Percentiles rank a stretch among this genome's conserved stretches.
Evolutionary conservation across 805 yeast genomes (phyloP).

Genomic region (Candida nanaspora): DNA sequence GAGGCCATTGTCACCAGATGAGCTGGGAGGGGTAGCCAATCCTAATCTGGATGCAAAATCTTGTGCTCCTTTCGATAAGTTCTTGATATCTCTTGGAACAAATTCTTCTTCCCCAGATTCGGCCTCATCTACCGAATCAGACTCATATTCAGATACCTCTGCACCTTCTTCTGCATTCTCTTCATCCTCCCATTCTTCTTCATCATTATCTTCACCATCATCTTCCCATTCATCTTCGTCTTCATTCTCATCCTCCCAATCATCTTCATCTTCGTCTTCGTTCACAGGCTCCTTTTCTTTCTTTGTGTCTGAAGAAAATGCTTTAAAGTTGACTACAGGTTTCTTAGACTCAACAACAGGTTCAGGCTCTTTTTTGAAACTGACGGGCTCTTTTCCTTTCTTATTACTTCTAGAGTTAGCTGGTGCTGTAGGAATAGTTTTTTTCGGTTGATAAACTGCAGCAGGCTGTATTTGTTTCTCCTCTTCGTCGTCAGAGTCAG

Average conservation of each 20-base stretch:
- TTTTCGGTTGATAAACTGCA: too few relatives aligned
- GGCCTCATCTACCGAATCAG: background rate
- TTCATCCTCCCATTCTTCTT: background rate
- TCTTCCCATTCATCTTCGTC: background rate
- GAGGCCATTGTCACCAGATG: background rate
- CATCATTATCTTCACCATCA: background rate
- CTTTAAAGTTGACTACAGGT: background rate
- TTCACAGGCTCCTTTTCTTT: background rate
- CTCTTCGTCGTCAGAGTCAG: too few relatives aligned
- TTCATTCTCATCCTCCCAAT: background rate
- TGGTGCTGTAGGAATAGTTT: too few relatives aligned
- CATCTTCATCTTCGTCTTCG: background rate
- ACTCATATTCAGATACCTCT: background rate
- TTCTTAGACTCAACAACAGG: background rate
- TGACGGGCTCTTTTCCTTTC: too few relatives aligned
- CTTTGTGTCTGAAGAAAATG: background rate
- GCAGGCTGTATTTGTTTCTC: too few relatives aligned
- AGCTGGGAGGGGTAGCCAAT: background rate
- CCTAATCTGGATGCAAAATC: constrained; percentile 2
- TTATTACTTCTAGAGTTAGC: too few relatives aligned
- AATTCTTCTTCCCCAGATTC: constrained; percentile 1
- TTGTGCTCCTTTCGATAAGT: constrained; percentile 1
- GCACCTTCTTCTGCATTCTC: background rate
- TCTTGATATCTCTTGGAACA: background rate
- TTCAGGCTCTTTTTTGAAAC: too few relatives aligned